These are phyloP conservation scores for Termitomyces sp. DNA, from an alignment of 768 basidiomycete species.

Conservation along the genomic window DNA sequence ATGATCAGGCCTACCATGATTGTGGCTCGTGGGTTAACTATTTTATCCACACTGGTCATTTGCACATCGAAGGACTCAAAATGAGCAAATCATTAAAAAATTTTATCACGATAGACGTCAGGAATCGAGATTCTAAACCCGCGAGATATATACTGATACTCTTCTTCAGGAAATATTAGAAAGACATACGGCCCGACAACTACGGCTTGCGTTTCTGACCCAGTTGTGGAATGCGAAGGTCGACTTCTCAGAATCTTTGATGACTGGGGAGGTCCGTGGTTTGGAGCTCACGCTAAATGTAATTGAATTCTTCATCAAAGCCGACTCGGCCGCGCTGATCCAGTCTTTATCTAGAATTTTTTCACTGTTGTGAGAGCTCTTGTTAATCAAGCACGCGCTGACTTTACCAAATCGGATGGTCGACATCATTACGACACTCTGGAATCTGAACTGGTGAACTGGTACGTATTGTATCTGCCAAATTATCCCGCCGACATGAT, in stretches of 20 bases:
- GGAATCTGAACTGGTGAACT: conserved; percentile 66
- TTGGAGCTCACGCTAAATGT: conserved; percentile 87
- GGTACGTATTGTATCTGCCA: conserved; percentile 44
- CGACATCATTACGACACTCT: conserved; percentile 60
- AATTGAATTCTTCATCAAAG: conserved; percentile 24
- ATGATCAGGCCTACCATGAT: conserved; percentile 81
- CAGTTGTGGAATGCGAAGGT: conserved; percentile 92
- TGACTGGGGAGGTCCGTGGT: conserved; percentile 85
- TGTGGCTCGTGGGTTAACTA: conserved; percentile 97
- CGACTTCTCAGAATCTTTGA: conserved; percentile 89
- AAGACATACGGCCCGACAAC: conserved; percentile 80
- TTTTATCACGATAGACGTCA: conserved; percentile 93
- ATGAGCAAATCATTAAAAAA: conserved; percentile 99
- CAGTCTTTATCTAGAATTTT: conserved; percentile 68
- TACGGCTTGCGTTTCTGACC: conserved; percentile 87
- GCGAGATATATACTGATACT: not conserved
- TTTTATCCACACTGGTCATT: conserved; percentile 96
- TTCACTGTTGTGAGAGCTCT: conserved; percentile 87
- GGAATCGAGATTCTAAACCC: conserved; percentile 19
- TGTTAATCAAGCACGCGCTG: conserved; percentile 48
- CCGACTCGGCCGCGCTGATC: conserved; percentile 6
- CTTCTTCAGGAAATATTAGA: conserved; percentile 73
- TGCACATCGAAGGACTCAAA: conserved; percentile 97
- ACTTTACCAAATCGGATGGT: conserved; percentile 50
- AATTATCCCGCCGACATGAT: not conserved